Conservation (phyloP, 345 rosid species). For the Pistacia vera region DNA sequence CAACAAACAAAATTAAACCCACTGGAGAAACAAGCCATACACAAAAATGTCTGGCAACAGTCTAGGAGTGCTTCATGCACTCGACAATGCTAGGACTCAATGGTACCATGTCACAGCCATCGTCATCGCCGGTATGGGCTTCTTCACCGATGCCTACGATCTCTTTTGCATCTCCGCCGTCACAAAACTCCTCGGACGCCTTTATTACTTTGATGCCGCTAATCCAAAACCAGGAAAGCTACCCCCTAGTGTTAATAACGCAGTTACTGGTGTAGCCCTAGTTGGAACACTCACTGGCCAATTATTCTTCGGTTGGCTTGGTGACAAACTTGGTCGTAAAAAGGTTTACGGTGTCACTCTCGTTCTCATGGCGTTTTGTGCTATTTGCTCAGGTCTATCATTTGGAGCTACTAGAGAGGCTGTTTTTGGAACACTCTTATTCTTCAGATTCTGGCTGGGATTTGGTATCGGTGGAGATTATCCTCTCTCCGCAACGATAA, state of each 20-base stretch:
- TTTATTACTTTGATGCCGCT: constrained; percentile 57
- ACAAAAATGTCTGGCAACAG: constrained; percentile 19
- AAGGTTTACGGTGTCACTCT: constrained; percentile 61
- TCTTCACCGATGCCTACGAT: constrained; percentile 82
- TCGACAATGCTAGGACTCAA: constrained; percentile 61
- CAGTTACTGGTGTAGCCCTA: constrained; percentile 58
- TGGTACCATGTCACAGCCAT: constrained; percentile 66
- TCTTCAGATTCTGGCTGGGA: constrained; percentile 76
- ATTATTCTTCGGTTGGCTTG: constrained; percentile 64
- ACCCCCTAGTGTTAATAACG: constrained; percentile 38
- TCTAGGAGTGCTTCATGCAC: constrained; percentile 59
- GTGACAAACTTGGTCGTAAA: constrained; percentile 72
- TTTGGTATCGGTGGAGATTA: constrained; percentile 88
- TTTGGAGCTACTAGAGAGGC: constrained; percentile 41
- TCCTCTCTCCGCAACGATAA: constrained; percentile 77
- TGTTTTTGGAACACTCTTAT: constrained; percentile 60
- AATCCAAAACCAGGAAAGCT: constrained; percentile 34
- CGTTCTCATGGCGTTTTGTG: constrained; percentile 56
- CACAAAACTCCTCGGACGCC: constrained; percentile 68
- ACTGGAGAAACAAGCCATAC: background rate
- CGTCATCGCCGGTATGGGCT: constrained; percentile 78
- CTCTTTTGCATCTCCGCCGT: constrained; percentile 67
- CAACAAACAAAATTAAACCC: background rate
- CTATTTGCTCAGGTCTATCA: constrained; percentile 61
- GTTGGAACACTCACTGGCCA: constrained; percentile 62